These are phyloP conservation scores for Pyronema domesticum DNA, from an alignment of 495 filamentous ascomycete genomes.

Conservation along the genomic window DNA sequence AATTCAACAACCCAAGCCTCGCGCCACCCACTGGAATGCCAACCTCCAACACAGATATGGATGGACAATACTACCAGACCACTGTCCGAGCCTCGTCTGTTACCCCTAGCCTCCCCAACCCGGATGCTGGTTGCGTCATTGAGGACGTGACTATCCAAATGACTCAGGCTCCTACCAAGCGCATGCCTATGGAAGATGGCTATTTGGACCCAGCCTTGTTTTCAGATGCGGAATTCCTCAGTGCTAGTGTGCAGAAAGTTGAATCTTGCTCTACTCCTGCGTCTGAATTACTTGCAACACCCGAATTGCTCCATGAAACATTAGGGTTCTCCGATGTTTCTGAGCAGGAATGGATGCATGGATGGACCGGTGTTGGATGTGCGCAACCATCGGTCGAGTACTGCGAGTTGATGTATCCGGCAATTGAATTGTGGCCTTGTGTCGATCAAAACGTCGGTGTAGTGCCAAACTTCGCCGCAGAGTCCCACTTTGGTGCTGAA, in stretches of 20 bases:
- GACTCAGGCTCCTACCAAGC: constrained; percentile 25
- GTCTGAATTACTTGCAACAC: constrained; percentile 11
- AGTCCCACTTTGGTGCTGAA: neutral
- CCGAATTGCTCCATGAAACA: constrained; percentile 11
- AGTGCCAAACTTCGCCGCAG: no score
- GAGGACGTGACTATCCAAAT: constrained; percentile 37
- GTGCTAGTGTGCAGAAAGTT: neutral
- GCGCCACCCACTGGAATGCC: constrained; percentile 39
- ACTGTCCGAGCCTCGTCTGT: constrained; percentile 30
- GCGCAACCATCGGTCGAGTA: no score
- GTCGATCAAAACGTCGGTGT: no score
- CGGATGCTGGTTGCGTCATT: constrained; percentile 26
- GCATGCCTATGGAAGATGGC: constrained; percentile 4
- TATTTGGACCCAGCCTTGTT: constrained; percentile 4
- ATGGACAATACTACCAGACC: constrained; percentile 46
- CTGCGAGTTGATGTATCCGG: no score
- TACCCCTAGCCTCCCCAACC: constrained; percentile 23
- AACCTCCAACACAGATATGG: constrained; percentile 27
- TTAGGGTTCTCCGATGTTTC: constrained; percentile 11
- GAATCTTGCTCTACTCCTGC: constrained; percentile 5
- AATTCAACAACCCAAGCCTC: constrained; percentile 43
- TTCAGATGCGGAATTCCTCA: neutral
- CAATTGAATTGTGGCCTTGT: no score
- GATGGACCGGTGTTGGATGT: no score
- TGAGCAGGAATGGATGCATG: constrained; percentile 1